Evolutionary conservation across 2,329 filamentous ascomycete species (phyloP), one percentile per base, ranked within the genome.

Genomic region (Triangularia verruculosa): DNA sequence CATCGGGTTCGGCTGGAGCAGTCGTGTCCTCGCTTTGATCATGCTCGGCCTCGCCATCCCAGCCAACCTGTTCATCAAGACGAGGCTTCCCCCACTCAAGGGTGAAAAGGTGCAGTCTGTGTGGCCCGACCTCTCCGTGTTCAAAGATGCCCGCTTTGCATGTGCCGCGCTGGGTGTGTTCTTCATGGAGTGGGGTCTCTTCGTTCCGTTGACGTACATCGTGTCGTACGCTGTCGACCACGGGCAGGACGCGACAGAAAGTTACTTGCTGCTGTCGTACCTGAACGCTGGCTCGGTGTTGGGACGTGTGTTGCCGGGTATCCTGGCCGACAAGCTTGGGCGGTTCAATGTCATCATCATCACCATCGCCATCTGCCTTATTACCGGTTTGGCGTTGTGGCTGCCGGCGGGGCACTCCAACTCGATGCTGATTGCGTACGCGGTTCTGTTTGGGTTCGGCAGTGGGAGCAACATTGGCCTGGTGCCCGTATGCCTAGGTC

Each of bases 261-360:
- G 89, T 1, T 94, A 92, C 74, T 87, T 92, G 65, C 81, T 95
- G 27, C 81, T 96, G n/a, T 87, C 92, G 0, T 85, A 95, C 63
- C 83, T 96, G 71, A 96, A 95, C 72, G 91, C 86, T 0, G 91
- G 89, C 11, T 92, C 89, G 0, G 87, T 90, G 59, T 78, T 95
- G 7, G 93, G 93, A 2, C 86, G 93, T 22, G 90, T 87, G 76
- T 79, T 93, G 0, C 91, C 92, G 0, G 92, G 92, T 0, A 82
- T 90, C 66, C 77, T 92, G 8, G 89, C 92, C 0, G 93, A 97
- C 73, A 85, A 82, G 57, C 74, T 92, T 3, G 93, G 93, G 0
- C 86, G 92, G 3, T 96, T 92, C 78, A 96, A 97, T 72, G 85
- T 88, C 58, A 89, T 95, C 77, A 84, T 94, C 55, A 74, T 86